These are phyloP conservation scores for Solanum pimpinellifolium DNA, from an alignment of 257 asterid genomes.

Conservation along the genomic window DNA sequence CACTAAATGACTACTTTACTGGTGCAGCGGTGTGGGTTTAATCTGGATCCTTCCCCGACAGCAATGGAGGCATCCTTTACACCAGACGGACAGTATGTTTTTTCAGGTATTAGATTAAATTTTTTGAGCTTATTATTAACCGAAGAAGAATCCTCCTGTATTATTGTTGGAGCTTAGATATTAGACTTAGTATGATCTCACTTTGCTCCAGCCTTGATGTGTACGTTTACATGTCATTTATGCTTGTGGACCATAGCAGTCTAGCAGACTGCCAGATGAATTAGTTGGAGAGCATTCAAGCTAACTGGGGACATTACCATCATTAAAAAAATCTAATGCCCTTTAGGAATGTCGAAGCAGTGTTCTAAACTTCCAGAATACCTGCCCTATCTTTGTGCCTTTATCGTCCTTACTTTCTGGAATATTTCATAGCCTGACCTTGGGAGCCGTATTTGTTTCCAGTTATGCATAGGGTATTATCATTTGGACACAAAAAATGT, in stretches of 20 bases:
- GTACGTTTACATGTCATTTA: background rate
- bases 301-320: background rate
- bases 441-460: background rate
- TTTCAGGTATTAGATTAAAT: constrained; percentile 44
- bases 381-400: background rate
- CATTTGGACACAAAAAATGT: background rate
- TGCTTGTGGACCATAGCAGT: background rate
- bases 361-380: background rate
- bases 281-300: background rate
- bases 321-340: background rate
- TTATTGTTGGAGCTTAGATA: background rate
- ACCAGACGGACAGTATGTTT: constrained; percentile 89
- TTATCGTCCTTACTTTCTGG: background rate
- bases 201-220: background rate
- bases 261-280: background rate
- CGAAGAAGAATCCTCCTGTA: background rate
- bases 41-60: constrained; percentile 62
- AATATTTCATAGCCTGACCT: background rate
- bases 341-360: background rate
- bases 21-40: constrained; percentile 71
- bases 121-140: background rate
- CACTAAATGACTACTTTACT: background rate
- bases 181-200: background rate
- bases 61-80: constrained; percentile 83
- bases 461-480: background rate